These are phyloP conservation scores for Geotrichum bryndzae DNA, from an alignment of 1,139 yeast species.

Conservation along the genomic window DNA sequence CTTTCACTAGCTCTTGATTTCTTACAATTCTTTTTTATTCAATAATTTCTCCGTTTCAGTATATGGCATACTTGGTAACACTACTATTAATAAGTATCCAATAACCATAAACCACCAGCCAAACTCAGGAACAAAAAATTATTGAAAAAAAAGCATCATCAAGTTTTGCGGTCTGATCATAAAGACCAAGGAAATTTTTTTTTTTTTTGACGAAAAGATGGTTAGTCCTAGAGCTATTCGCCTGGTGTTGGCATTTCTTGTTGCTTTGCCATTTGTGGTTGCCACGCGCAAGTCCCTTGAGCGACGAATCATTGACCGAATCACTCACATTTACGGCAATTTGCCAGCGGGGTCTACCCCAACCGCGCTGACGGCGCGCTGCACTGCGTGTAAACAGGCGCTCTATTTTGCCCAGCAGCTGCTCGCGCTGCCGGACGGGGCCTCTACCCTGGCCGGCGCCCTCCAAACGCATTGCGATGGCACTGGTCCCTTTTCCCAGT, in stretches of 20 bases:
- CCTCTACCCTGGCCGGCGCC: background rate
- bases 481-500: background rate
- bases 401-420: background rate
- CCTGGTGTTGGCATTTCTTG: background rate
- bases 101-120: no score
- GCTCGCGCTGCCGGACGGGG: background rate
- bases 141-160: no score
- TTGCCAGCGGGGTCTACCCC: background rate
- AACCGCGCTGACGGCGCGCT: background rate
- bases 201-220: background rate
- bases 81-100: no score
- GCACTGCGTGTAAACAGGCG: conserved; percentile 8
- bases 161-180: no score
- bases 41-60: no score
- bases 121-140: no score
- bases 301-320: background rate
- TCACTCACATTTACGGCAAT: background rate
- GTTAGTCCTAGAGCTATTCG: background rate
- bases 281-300: background rate
- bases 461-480: background rate
- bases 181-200: no score
- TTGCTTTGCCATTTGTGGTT: background rate
- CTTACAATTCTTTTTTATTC: no score
- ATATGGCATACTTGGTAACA: no score
- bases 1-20: no score